Base-by-base conservation (phyloP, 1,139 yeast genomes). In the Pichia cactophila region DNA sequence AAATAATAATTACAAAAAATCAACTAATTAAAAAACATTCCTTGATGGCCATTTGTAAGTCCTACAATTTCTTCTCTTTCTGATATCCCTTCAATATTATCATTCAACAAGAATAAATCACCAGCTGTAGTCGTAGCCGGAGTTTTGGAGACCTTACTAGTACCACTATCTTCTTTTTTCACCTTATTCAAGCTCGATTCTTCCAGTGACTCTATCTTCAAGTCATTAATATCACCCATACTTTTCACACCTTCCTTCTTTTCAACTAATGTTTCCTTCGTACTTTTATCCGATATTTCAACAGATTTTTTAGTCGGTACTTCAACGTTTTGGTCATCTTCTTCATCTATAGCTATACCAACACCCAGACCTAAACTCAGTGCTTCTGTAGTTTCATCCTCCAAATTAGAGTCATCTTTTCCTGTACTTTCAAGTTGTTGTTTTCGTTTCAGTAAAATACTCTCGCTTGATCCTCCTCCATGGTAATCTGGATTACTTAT, bases 401-500 rank as follows among this genome's bases (percentile, higher is more conserved):
- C 35, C 16, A 23, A 26, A n/a, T 17, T 16, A 12, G 10, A 16
- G 20, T 36, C 33, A 26, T 12, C 17, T 8, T 43, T 36, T 7
- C 11, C 37, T 4, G 11, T 33, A 16, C 17, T 42, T 4, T 41
- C 36, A 26, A 28, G 16, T n/a, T 28, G 44, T n/a, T 45, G 38
- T 3, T 45, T 42, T 26, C 42, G 38, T 26, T 45, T 47, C 5
- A 36, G 2, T 33, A 45, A 20, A 20, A 44, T 44, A 17, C 47
- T 38, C n/a, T 42, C 49, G 39, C 49, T 46, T 10, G 49, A 51
- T 20, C 43, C 51, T 17, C 44, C 41, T 38, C 60, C 61, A 41
- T 58, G 63, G 39, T 59, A 61, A 45, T 61, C 62, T 26, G 64
- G 64, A 40, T 60, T 59, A 8, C 58, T 14, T 40, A 48, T 28